Percentiles rank a stretch among this genome's conserved stretches.
These are phyloP conservation scores for Cajanus cajan DNA, from an alignment of 306 rosid species.

Conservation along the genomic window DNA sequence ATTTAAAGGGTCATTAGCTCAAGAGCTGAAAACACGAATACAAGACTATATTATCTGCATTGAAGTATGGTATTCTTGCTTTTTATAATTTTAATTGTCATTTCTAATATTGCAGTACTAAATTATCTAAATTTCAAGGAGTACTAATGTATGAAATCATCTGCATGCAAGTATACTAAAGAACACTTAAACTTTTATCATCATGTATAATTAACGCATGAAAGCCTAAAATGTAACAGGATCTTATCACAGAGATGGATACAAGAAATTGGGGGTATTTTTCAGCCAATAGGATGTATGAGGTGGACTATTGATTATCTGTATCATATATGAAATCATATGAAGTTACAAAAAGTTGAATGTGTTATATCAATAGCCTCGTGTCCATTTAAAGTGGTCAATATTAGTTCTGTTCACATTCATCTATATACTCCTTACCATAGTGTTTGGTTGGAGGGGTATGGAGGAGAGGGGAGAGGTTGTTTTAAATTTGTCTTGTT, in stretches of 20 bases:
- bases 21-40: conserved; percentile 78
- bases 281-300: not conserved
- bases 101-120: conserved; percentile 4
- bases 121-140: not conserved
- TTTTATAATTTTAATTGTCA: conserved; percentile 5
- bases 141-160: not conserved
- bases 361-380: not conserved
- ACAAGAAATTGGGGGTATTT: not conserved
- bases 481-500: too few relatives aligned
- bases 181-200: not conserved
- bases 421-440: not conserved
- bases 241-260: not conserved
- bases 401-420: not conserved
- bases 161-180: not conserved
- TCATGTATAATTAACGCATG: not conserved
- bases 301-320: not conserved
- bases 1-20: conserved; percentile 82
- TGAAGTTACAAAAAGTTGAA: not conserved
- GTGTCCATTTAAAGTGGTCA: not conserved
- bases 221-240: not conserved
- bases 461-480: too few relatives aligned
- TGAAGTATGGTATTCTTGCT: conserved; percentile 60
- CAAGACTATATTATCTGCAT: conserved; percentile 97
- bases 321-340: not conserved
- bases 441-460: too few relatives aligned